Evolutionary conservation across 208 protist genomes (phyloP).

Genomic region (Trypanosoma lewisi): DNA sequence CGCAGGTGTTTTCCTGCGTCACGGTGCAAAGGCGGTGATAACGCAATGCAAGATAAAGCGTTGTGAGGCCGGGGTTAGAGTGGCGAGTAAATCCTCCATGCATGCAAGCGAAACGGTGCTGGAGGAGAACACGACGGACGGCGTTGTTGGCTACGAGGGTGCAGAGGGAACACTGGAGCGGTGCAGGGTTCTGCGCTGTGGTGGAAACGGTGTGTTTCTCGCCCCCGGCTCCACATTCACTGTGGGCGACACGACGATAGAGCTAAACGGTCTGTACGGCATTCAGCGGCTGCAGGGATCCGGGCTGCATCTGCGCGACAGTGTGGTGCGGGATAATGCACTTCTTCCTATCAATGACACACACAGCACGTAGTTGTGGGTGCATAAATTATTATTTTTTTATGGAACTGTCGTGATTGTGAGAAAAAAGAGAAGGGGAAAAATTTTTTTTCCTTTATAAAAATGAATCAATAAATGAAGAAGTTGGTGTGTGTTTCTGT

Average conservation of each 20-base stretch:
- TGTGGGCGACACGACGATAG: conserved; percentile 47
- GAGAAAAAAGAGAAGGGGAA: conserved; percentile 1
- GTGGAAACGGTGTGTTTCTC: conserved; percentile 60
- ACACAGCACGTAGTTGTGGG: not conserved
- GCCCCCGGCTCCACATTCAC: conserved; percentile 26
- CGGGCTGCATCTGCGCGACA: conserved; percentile 40
- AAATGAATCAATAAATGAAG: not conserved
- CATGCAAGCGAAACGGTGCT: conserved; percentile 41
- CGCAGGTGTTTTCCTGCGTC: conserved; percentile 47
- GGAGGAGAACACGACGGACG: conserved; percentile 45
- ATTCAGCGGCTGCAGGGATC: conserved; percentile 56
- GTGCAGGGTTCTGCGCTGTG: conserved; percentile 46
- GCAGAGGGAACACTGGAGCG: conserved; percentile 34
- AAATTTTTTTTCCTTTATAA: not conserved
- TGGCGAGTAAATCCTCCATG: conserved; percentile 21
- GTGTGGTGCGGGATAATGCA: conserved; percentile 57
- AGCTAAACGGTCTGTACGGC: conserved; percentile 66
- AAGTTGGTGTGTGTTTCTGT: not conserved
- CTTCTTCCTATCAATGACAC: conserved; percentile 54
- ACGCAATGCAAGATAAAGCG: conserved; percentile 42
- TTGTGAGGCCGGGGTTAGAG: conserved; percentile 50
- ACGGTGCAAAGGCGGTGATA: conserved; percentile 31
- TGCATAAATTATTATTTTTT: not conserved
- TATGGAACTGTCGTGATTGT: too few relatives aligned
- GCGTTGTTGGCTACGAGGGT: conserved; percentile 50